A percentile compares a stretch with the other conserved stretches of the same genome.
Conservation (phyloP, 139 green algal genomes). For the Penium margaritaceum region DNA sequence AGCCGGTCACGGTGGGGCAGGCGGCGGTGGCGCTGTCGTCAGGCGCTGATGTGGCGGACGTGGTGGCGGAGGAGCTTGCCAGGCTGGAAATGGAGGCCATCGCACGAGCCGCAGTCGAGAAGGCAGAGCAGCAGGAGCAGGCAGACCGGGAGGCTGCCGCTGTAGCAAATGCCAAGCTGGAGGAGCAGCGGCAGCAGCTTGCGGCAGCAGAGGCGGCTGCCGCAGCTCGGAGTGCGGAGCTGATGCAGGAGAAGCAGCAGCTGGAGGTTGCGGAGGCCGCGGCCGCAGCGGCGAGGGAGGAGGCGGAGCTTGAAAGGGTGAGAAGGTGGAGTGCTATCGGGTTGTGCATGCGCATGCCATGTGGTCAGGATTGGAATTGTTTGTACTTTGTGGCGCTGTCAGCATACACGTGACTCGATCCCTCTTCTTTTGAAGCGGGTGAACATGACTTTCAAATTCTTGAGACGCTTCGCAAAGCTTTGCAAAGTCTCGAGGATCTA, state of each 20-base stretch:
- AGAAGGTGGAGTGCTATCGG: not conserved
- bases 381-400: too few species aligned
- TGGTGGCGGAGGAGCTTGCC: slow-evolving; percentile 12
- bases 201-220: not conserved
- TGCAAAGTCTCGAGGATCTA: too few species aligned
- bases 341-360: not conserved
- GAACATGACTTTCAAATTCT: not conserved
- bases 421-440: too few species aligned
- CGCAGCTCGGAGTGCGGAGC: too few species aligned
- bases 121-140: slow-evolving; percentile 2
- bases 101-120: not conserved
- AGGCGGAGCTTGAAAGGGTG: slow-evolving; percentile 1
- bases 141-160: slow-evolving; percentile 25
- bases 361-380: not conserved
- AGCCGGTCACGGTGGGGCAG: slow-evolving; percentile 22
- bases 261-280: not conserved
- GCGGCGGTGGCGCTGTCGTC: slow-evolving; percentile 14
- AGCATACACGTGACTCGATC: too few species aligned
- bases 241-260: not conserved
- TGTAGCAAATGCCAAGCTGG: slow-evolving; percentile 13
- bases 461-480: not conserved
- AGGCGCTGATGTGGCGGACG: not conserved
- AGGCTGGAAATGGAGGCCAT: slow-evolving; percentile 14
- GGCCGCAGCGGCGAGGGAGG: not conserved
- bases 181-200: not conserved